These are phyloP conservation scores for Arthroderma uncinatum DNA, from an alignment of 2,329 filamentous ascomycete species.

Conservation along the genomic window DNA sequence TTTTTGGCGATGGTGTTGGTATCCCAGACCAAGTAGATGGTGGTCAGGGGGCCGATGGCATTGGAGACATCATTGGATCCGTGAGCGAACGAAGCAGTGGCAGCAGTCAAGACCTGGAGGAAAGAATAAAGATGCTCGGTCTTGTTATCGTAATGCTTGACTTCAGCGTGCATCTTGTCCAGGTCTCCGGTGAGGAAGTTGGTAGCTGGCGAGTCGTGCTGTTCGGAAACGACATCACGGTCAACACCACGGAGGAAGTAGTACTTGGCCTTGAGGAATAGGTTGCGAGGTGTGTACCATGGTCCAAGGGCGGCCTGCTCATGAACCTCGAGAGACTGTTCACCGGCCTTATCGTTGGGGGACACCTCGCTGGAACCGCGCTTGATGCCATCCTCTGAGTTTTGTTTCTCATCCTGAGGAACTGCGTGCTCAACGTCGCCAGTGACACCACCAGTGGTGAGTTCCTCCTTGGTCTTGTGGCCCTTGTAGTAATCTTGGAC, in stretches of 20 bases:
- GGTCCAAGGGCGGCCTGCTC: conserved; percentile 20
- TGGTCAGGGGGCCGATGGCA: conserved; percentile 33
- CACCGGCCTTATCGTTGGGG: conserved; percentile 14
- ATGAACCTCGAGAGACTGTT: conserved; percentile 23
- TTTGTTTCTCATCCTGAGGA: conserved; percentile 19
- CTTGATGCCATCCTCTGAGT: conserved; percentile 12
- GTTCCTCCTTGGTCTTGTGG: conserved; percentile 9
- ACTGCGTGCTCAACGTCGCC: background rate
- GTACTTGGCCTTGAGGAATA: conserved; percentile 34
- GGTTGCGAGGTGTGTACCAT: conserved; percentile 21
- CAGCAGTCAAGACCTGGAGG: conserved; percentile 32
- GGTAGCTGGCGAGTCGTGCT: background rate
- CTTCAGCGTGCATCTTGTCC: conserved; percentile 32
- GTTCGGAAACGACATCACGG: conserved; percentile 28
- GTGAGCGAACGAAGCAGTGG: conserved; percentile 36
- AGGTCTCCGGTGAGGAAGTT: conserved; percentile 29
- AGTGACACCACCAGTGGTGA: background rate
- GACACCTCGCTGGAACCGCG: conserved; percentile 16
- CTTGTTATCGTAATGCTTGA: conserved; percentile 36
- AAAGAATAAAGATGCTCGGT: conserved; percentile 41
- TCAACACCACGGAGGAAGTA: conserved; percentile 37
- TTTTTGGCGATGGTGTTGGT: conserved; percentile 24
- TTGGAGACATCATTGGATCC: conserved; percentile 38
- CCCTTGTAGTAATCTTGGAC: conserved; percentile 34
- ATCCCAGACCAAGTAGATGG: conserved; percentile 28